phyloP scores from a whole-genome alignment of 2,329 filamentous ascomycete genomes.

The Cladosporium sp. region DNA sequence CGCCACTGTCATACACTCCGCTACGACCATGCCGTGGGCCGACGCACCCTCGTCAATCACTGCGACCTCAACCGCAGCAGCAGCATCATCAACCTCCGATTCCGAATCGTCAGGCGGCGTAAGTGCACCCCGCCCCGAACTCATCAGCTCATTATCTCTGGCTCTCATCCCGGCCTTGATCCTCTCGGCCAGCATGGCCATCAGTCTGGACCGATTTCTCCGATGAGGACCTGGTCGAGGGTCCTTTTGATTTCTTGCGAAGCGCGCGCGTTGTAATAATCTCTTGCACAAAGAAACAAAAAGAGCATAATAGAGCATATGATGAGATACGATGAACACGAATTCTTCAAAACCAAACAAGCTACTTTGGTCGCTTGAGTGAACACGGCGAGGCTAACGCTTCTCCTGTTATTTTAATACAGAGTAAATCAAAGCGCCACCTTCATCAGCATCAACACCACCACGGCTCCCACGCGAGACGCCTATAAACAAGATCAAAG shows the following conservation, averaged over 20 bases:
- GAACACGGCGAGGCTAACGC: background rate
- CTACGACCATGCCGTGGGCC: constrained; percentile 4
- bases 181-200: constrained; percentile 6
- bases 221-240: constrained; percentile 7
- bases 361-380: background rate
- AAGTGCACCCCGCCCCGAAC: constrained; percentile 9
- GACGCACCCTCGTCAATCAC: constrained; percentile 9
- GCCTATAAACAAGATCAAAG: background rate
- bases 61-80: background rate
- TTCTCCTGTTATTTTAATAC: background rate
- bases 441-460: background rate
- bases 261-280: constrained; percentile 3
- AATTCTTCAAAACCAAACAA: background rate
- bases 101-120: constrained; percentile 5
- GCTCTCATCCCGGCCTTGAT: constrained; percentile 11
- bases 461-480: constrained; percentile 8
- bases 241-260: constrained; percentile 4
- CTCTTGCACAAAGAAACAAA: constrained; percentile 2
- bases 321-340: constrained; percentile 12
- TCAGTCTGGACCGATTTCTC: constrained; percentile 10
- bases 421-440: constrained; percentile 3
- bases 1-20: constrained; percentile 6
- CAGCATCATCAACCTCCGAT: background rate
- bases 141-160: constrained; percentile 8
- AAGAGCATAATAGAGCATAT: constrained; percentile 6